Percentiles rank a stretch among this genome's conserved stretches.
phyloP scores from a whole-genome alignment of 106 monocot species.

The Platanthera zijinensis region DNA sequence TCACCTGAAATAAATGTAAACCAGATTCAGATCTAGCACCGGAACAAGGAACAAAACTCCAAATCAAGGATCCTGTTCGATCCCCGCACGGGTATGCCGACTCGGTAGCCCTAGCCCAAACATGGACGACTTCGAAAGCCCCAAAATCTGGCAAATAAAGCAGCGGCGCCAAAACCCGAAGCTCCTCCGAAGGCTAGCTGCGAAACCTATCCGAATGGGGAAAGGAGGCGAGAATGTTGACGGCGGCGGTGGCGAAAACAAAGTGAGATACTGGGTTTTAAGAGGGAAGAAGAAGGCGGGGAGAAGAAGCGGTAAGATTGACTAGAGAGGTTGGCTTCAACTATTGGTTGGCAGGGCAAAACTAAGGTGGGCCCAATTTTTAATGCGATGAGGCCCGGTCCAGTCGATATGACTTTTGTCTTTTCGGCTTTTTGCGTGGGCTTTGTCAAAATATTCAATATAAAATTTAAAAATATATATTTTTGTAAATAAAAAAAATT shows the following conservation, averaged over 20 bases:
- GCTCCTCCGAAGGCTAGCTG: background rate
- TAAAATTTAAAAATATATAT: too few relatives aligned
- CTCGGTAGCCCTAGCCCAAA: background rate
- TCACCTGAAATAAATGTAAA: background rate
- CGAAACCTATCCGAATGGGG: background rate
- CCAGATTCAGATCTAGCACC: background rate
- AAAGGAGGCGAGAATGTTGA: background rate
- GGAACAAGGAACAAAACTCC: background rate
- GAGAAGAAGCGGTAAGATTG: background rate
- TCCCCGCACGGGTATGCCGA: too few relatives aligned
- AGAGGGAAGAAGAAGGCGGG: background rate
- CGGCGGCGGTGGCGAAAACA: background rate
- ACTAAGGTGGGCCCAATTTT: background rate
- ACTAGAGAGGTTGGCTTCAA: background rate
- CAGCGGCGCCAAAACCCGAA: background rate
- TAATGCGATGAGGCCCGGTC: background rate
- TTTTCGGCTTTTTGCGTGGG: too few relatives aligned
- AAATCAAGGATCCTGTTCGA: background rate
- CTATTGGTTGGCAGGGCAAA: background rate
- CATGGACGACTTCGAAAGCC: background rate
- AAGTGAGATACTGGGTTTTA: background rate
- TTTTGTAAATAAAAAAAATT: too few relatives aligned
- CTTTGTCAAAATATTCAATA: too few relatives aligned
- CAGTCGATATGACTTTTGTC: too few relatives aligned
- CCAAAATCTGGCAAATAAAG: background rate